Evolutionary conservation across 148 eudicot genomes (phyloP), one percentile per base, ranked within the genome.

Genomic region (Suaeda aralocaspica): DNA sequence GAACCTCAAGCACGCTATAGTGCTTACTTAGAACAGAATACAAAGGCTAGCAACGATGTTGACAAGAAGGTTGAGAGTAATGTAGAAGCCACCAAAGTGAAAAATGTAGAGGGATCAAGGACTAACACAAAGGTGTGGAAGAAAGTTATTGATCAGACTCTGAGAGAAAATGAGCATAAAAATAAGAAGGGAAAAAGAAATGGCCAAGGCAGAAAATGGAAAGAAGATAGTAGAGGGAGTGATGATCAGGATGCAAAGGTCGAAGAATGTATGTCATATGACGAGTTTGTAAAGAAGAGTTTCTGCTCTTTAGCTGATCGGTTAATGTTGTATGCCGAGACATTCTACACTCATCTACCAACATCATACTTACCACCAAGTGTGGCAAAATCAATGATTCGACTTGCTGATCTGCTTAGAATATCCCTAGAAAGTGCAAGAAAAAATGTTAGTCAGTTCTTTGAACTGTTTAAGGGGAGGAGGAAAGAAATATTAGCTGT

Each of bases 261-360:
- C 13, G 8, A 36, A n/a, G n/a, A n/a, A n/a, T n/a, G n/a, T n/a
- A n/a, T n/a, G n/a, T n/a, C 64, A 62, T 77, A 52, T 39, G 58
- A 64, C 21, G 76, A 74, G 30, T 87, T 82, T 64, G 45, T 80
- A 15, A 25, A 8, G 16, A 68, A 15, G 21, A 75, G 42, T 24
- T 84, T 82, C 41, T 39, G 39, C 46, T 14, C 31, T 2, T 14
- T 85, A 10, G 76, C 71, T 49, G 59, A 59, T 14, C 13, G 2
- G 62, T 61, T 91, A 48, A 39, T 29, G 29, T 68, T 44, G 60
- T 75, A 75, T 44, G 51, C 69, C 9, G 48, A 46, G 29, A 82
- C 65, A 72, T 63, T 89, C 46, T 84, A 63, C 56, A 85, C 88
- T 5, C 92, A 91, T 53, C 48, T 89, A 64, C 97, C 95, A 1